Base-by-base conservation (phyloP, 2,329 filamentous ascomycete species). In the Colletotrichum tropicale region DNA sequence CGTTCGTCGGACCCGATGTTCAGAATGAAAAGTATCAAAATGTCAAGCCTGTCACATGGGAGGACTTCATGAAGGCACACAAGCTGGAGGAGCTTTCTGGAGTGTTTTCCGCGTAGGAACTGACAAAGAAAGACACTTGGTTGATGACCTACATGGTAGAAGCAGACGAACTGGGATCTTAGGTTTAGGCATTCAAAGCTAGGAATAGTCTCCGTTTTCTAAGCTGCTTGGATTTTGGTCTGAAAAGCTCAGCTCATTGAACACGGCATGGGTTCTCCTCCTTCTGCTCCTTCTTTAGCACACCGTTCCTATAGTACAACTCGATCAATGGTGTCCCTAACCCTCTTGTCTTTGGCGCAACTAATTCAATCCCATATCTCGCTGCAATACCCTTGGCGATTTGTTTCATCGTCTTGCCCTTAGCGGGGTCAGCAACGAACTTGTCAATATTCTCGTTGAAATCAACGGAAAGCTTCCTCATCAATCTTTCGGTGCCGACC, bases 391-490 rank as follows among this genome's bases (percentile, higher is more conserved):
- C 4, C 43, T 52, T 52, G 43, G 0, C 55, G 0, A 58, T 13
- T 28, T 6, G 0, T 0, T 56, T 56, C 52, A 56, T 6, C 24
- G 4, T 6, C 21, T 16, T 3, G 0, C 5, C 1, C 52, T 3
- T 56, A 2, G 21, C 24, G 1, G 0, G 0, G 3, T 6, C 2
- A 58, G 13, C 0, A 16, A 58, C 2, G 3, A 58, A 58, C 21
- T 10, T 0, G 13, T 58, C 26, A 7, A 58, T 28, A 21, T 58
- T 58, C 9, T 58, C 55, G 5, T 58, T 24, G 16, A 26, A 1
- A 28, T 58, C 55, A 24, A 58, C 55, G 15, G 55, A 58, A 24
- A 58, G 26, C 55, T 58, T 58, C 0, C 55, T 24, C 21, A 1
- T 28, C 55, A 58, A 58, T 28, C 55, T 26, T 28, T 58, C 55